These are phyloP conservation scores for Tolypocladium paradoxum DNA, from an alignment of 2,329 filamentous ascomycete species.

Conservation along the genomic window DNA sequence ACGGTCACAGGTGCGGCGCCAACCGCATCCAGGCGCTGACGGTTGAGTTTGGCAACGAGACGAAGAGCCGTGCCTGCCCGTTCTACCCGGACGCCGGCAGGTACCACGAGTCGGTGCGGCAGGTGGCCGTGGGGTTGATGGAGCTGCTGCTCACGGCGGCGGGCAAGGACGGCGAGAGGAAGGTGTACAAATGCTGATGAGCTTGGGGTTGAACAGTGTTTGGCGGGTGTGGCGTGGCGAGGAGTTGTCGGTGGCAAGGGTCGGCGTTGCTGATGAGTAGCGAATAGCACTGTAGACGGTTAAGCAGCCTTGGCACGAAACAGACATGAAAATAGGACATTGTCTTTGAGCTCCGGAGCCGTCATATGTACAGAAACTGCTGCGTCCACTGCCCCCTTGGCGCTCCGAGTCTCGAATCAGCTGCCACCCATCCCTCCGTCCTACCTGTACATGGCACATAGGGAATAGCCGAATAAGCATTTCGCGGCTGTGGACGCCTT, in stretches of 20 bases:
- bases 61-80: constrained; percentile 15
- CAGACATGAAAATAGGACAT: background rate
- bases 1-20: constrained; percentile 18
- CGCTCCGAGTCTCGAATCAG: background rate
- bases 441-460: background rate
- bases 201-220: background rate
- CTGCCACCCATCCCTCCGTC: background rate
- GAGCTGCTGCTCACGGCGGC: constrained; percentile 28
- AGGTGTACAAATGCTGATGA: background rate
- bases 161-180: constrained; percentile 4
- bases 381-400: background rate
- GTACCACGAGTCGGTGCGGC: constrained; percentile 32
- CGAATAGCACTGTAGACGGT: background rate
- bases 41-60: constrained; percentile 32
- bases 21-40: constrained; percentile 31
- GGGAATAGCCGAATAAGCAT: background rate
- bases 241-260: background rate
- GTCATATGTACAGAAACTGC: background rate
- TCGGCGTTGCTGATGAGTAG: background rate
- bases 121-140: constrained; percentile 36
- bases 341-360: background rate
- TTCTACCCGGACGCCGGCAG: constrained; percentile 34
- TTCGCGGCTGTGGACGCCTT: background rate
- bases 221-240: background rate
- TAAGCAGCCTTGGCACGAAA: background rate